These are phyloP conservation scores for Entamoeba histolytica DNA, from an alignment of 208 protist genomes.

Conservation along the genomic window DNA sequence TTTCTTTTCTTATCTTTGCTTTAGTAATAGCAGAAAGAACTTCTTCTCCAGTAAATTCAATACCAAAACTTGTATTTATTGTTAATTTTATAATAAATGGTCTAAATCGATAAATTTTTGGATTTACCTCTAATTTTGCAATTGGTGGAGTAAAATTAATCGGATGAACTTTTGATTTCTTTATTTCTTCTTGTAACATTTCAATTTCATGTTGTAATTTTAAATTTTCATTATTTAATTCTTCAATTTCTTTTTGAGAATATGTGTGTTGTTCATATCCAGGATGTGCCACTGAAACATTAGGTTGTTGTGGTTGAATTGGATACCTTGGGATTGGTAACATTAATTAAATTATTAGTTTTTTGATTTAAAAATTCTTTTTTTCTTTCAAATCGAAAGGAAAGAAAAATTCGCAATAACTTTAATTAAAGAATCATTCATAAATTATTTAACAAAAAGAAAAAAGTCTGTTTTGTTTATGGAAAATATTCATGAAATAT, in stretches of 20 bases:
- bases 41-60: not conserved
- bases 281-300: too few relatives aligned
- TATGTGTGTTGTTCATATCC: not conserved
- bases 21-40: not conserved
- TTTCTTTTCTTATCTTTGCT: not conserved
- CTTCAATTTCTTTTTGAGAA: not conserved
- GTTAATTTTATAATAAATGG: not conserved
- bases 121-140: not conserved
- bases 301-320: too few relatives aligned
- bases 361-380: too few relatives aligned
- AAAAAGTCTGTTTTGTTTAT: too few relatives aligned
- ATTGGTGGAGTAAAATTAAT: not conserved
- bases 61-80: not conserved
- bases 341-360: too few relatives aligned
- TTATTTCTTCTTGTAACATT: not conserved
- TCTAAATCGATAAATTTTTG: not conserved
- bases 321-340: too few relatives aligned
- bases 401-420: too few relatives aligned
- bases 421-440: too few relatives aligned
- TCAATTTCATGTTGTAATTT: not conserved
- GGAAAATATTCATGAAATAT: too few relatives aligned
- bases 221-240: not conserved
- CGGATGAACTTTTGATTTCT: not conserved
- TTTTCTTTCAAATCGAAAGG: too few relatives aligned
- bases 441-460: too few relatives aligned